Conservation (phyloP, 352 stramenopile species). For the Globisporangium paddicum region DNA sequence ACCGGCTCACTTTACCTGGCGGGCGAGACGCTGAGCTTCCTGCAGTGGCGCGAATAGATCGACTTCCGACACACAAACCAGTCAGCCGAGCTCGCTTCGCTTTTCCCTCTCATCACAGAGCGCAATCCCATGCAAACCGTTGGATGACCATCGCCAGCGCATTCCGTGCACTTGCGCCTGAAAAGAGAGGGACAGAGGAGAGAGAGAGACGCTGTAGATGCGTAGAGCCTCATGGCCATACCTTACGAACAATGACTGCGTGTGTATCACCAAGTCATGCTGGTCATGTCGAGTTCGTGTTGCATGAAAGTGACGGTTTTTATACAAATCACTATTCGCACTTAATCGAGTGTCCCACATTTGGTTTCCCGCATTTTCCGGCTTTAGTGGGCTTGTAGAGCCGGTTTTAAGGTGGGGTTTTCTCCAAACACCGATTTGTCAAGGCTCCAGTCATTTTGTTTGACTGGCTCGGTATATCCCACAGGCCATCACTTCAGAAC, state of each 20-base stretch:
- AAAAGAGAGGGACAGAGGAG: neutral
- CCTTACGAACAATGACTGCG: neutral
- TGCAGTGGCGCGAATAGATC: constrained; percentile 55
- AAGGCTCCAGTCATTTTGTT: neutral
- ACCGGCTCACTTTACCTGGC: constrained; percentile 74
- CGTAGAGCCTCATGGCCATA: neutral
- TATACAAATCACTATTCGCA: no score
- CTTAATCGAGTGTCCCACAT: no score
- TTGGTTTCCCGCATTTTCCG: no score
- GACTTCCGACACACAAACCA: neutral
- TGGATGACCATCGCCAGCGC: neutral
- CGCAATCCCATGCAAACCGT: constrained; percentile 11
- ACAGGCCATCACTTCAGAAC: neutral
- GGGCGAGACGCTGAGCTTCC: constrained; percentile 54
- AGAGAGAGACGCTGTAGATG: neutral
- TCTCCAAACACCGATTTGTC: no score
- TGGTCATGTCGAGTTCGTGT: no score
- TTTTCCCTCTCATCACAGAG: neutral
- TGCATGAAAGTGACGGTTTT: no score
- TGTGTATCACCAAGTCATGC: neutral
- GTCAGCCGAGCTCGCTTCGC: neutral
- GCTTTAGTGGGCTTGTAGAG: no score
- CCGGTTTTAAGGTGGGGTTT: no score
- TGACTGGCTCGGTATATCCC: constrained; percentile 6
- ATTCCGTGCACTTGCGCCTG: constrained; percentile 7